Evolutionary conservation across 192 early-diverging fungal species (phyloP).

Genomic region (Anaeromyces robustus): DNA sequence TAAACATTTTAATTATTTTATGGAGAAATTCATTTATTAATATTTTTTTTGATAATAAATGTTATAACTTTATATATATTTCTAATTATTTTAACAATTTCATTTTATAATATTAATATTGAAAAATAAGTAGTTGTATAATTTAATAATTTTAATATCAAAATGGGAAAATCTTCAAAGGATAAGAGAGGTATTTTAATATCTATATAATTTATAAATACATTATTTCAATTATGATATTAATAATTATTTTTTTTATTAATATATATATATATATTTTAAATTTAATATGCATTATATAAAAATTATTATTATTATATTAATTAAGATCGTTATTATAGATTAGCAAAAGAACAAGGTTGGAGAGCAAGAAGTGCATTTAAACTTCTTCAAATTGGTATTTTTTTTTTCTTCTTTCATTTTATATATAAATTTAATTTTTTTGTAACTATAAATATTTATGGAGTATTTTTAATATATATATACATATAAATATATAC

Average conservation of each 20-base stretch:
- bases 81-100: no score
- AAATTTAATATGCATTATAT: background rate
- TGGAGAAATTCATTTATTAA: no score
- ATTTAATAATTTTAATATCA: background rate
- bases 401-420: background rate
- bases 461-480: no score
- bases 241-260: background rate
- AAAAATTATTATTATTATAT: background rate
- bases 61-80: no score
- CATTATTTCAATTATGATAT: no score
- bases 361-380: slow-evolving; percentile 95
- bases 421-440: no score
- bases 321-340: background rate
- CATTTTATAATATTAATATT: no score
- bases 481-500: no score
- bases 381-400: slow-evolving; percentile 83
- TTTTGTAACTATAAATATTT: no score
- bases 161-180: background rate
- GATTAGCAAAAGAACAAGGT: background rate
- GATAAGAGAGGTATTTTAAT: background rate
- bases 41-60: no score
- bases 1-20: no score
- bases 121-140: no score
- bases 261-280: background rate
- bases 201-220: background rate